A percentile compares a stretch with the other conserved stretches of the same genome.
Evolutionary conservation across 2,329 filamentous ascomycete genomes (phyloP).

Genomic region (Xylaria hypoxylon): DNA sequence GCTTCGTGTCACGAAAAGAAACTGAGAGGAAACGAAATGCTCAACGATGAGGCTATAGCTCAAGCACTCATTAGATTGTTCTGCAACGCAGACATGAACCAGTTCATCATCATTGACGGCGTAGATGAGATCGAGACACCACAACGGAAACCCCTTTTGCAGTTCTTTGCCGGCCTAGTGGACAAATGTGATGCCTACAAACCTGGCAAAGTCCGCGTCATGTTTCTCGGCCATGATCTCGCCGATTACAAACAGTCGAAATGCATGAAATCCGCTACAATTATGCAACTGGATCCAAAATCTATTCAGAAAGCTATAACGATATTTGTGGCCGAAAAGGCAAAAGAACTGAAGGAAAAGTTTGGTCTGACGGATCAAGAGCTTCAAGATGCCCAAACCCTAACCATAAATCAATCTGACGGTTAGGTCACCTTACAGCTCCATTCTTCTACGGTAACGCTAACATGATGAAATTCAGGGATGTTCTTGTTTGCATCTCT

Average conservation of each 20-base stretch:
- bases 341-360: background rate
- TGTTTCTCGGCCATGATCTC: slow-evolving; percentile 27
- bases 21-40: slow-evolving; percentile 44
- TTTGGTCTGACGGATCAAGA: slow-evolving; percentile 10
- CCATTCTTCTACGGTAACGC: background rate
- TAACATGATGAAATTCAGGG: slow-evolving; percentile 35
- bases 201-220: slow-evolving; percentile 20
- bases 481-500: slow-evolving; percentile 52
- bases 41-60: slow-evolving; percentile 44
- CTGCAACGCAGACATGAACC: slow-evolving; percentile 42
- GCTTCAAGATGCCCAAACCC: slow-evolving; percentile 3
- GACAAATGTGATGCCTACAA: slow-evolving; percentile 36
- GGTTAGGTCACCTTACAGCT: background rate
- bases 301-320: background rate
- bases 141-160: slow-evolving; percentile 48
- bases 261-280: slow-evolving; percentile 5
- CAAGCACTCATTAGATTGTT: slow-evolving; percentile 50
- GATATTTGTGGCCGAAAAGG: slow-evolving; percentile 12
- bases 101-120: slow-evolving; percentile 59
- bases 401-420: slow-evolving; percentile 7
- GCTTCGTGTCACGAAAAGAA: slow-evolving; percentile 49
- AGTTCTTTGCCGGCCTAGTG: slow-evolving; percentile 40
- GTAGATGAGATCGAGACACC: slow-evolving; percentile 55
- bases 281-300: slow-evolving; percentile 3
- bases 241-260: slow-evolving; percentile 13